These are phyloP conservation scores for Plectosphaerella plurivora DNA, from an alignment of 2,329 filamentous ascomycete species.

Conservation along the genomic window DNA sequence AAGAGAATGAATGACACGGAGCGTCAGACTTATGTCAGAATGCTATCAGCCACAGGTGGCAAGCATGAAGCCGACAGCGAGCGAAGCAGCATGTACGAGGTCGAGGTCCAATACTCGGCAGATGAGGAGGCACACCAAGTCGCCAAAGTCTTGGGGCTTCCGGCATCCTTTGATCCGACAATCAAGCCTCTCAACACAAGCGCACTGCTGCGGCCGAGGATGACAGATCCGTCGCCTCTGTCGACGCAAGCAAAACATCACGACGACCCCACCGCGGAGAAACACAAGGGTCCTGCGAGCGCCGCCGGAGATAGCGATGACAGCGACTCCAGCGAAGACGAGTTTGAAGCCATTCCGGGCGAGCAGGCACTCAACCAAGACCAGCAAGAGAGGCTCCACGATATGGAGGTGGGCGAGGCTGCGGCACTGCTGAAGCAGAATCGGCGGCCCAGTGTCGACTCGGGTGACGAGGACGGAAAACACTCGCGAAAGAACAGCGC, in stretches of 20 bases:
- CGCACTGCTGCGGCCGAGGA: background rate
- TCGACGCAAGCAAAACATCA: background rate
- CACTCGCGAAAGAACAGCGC: constrained; percentile 8
- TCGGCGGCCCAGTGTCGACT: constrained; percentile 22
- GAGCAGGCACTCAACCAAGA: constrained; percentile 37
- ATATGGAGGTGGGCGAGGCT: constrained; percentile 57
- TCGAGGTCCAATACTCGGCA: constrained; percentile 49
- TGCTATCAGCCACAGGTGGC: constrained; percentile 61
- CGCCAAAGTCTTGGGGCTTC: constrained; percentile 57
- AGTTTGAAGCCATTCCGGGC: constrained; percentile 34
- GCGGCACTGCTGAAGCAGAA: constrained; percentile 37
- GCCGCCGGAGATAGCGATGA: constrained; percentile 30
- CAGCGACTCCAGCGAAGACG: constrained; percentile 32
- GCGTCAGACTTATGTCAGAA: constrained; percentile 71
- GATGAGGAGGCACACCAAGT: constrained; percentile 63
- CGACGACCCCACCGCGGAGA: background rate
- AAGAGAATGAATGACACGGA: constrained; percentile 76
- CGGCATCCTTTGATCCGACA: constrained; percentile 59
- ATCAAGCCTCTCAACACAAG: constrained; percentile 48
- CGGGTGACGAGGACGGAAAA: constrained; percentile 26
- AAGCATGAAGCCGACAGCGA: constrained; percentile 56
- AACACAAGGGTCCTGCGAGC: background rate
- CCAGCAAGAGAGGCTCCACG: constrained; percentile 50
- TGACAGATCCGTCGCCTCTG: background rate
- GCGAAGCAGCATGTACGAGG: constrained; percentile 46